Conservation (phyloP, 768 basidiomycete species). For the Mycena venus region DNA sequence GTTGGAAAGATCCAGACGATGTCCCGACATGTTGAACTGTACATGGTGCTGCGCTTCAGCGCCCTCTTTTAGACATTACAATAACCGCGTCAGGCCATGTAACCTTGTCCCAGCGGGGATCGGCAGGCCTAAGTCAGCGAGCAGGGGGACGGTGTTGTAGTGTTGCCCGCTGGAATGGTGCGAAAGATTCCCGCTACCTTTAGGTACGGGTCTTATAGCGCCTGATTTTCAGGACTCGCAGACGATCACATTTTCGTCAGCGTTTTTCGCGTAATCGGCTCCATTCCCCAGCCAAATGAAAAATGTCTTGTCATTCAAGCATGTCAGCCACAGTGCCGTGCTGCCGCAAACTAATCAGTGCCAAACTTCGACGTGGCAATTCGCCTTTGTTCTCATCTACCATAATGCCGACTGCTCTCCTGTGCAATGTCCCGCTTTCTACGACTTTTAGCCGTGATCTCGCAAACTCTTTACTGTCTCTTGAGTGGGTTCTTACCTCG, state of each 20-base stretch:
- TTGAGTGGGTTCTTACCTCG: not conserved
- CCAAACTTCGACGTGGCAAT: not conserved
- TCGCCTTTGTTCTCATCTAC: not conserved
- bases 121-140: too few relatives aligned
- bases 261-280: not conserved
- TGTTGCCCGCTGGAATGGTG: too few relatives aligned
- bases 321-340: not conserved
- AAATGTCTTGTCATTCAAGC: not conserved
- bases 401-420: not conserved
- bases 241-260: not conserved
- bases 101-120: too few relatives aligned
- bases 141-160: too few relatives aligned
- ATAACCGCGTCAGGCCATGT: too few relatives aligned
- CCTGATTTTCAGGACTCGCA: not conserved
- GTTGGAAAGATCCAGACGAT: too few relatives aligned
- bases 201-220: not conserved
- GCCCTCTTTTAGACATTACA: too few relatives aligned
- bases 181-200: not conserved
- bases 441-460: not conserved
- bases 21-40: too few relatives aligned
- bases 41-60: too few relatives aligned
- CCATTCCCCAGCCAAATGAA: not conserved
- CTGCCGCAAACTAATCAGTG: too few relatives aligned
- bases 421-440: not conserved
- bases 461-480: not conserved